phyloP scores from a whole-genome alignment of 257 asterid genomes.

The Solanum infundibuliforme region DNA sequence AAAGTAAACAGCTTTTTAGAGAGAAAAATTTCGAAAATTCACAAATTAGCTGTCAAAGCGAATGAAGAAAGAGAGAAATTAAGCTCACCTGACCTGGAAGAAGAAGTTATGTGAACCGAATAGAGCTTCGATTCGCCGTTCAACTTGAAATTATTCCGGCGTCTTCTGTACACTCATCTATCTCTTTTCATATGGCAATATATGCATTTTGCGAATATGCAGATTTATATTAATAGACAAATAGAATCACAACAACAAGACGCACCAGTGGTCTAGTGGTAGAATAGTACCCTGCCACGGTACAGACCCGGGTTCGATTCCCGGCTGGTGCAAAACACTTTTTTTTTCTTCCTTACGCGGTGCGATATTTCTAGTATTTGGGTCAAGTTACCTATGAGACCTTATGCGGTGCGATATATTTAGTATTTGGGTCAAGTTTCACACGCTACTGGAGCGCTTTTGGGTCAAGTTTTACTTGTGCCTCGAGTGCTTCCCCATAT shows the following conservation, averaged over 20 bases:
- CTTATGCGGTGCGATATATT: too few relatives aligned
- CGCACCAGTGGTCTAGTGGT: constrained; percentile 95
- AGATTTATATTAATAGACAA: too few relatives aligned
- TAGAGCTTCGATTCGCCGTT: neutral
- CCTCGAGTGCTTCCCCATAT: too few relatives aligned
- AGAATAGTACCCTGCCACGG: constrained; percentile 90
- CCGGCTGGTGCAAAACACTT: constrained; percentile 35
- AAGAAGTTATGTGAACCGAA: neutral
- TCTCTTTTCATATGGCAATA: neutral
- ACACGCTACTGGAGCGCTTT: too few relatives aligned
- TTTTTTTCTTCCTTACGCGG: too few relatives aligned
- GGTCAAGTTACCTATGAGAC: too few relatives aligned
- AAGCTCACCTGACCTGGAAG: neutral
- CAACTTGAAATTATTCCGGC: neutral
- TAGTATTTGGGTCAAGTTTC: too few relatives aligned
- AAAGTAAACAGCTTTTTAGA: neutral
- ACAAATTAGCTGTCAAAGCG: neutral
- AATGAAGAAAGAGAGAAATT: neutral
- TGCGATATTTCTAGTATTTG: too few relatives aligned
- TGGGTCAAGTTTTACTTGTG: too few relatives aligned
- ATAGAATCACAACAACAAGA: too few relatives aligned
- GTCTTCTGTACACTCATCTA: neutral
- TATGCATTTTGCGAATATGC: neutral
- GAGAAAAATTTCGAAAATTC: neutral
- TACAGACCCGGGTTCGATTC: constrained; percentile 92